A percentile compares a stretch with the other conserved stretches of the same genome.
These are phyloP conservation scores for Talaromyces adpressus DNA, from an alignment of 495 filamentous ascomycete genomes.

Conservation along the genomic window DNA sequence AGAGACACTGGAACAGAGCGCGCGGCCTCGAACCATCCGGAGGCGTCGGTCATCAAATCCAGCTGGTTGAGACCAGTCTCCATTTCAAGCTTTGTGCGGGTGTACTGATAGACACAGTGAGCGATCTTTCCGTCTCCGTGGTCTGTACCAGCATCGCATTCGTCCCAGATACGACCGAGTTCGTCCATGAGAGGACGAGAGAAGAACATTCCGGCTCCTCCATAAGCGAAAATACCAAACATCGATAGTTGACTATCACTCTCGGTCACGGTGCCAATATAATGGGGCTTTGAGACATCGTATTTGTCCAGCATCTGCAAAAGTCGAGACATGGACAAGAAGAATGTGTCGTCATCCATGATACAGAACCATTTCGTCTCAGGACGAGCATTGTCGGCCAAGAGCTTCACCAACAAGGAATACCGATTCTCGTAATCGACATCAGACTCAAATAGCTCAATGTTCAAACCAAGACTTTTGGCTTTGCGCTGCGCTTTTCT, in stretches of 20 bases:
- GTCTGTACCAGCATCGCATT: conserved; percentile 31
- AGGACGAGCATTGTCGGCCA: conserved; percentile 38
- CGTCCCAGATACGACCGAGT: conserved; percentile 28
- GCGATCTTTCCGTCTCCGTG: conserved; percentile 43
- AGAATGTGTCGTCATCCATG: conserved; percentile 68
- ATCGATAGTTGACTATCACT: conserved; percentile 40
- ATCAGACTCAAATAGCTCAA: conserved; percentile 42
- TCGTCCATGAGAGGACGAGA: conserved; percentile 40
- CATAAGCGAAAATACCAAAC: conserved; percentile 49
- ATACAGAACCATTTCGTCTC: conserved; percentile 53
- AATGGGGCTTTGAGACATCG: conserved; percentile 39
- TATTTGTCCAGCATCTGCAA: conserved; percentile 37
- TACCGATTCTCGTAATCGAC: conserved; percentile 50
- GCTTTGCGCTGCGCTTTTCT: conserved; percentile 29
- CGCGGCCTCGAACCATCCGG: conserved; percentile 50
- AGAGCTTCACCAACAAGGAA: conserved; percentile 48
- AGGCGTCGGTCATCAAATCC: conserved; percentile 43
- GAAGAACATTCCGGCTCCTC: conserved; percentile 55
- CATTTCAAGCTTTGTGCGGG: conserved; percentile 40
- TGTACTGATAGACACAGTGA: conserved; percentile 47
- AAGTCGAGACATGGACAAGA: conserved; percentile 45
- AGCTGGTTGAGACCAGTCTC: conserved; percentile 46
- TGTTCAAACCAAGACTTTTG: conserved; percentile 39
- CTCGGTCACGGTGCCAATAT: conserved; percentile 53
- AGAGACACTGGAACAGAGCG: conserved; percentile 43